phyloP scores from a whole-genome alignment of 2,329 filamentous ascomycete species.

The Alternaria triticimaculans region DNA sequence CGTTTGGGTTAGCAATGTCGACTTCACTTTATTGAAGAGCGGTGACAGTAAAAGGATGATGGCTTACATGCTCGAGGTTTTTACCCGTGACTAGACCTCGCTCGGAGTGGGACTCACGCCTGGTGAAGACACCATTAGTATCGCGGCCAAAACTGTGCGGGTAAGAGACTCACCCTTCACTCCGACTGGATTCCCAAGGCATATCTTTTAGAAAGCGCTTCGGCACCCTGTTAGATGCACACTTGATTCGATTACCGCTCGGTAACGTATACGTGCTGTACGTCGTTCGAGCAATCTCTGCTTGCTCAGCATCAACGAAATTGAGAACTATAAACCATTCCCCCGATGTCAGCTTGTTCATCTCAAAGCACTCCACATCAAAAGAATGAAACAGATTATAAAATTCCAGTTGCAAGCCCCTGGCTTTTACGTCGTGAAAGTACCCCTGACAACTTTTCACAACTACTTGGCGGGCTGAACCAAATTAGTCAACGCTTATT shows the following conservation, averaged over 20 bases:
- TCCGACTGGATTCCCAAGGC: neutral
- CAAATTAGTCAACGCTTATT: neutral
- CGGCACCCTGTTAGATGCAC: neutral
- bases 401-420: neutral
- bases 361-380: neutral
- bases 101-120: neutral
- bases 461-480: neutral
- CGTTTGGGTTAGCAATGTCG: neutral
- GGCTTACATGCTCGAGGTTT: neutral
- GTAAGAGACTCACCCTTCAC: neutral
- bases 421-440: neutral
- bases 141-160: neutral
- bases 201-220: neutral
- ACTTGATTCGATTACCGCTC: neutral
- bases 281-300: neutral
- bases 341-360: neutral
- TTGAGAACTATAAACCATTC: neutral
- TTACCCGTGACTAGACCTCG: neutral
- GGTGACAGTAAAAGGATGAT: neutral
- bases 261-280: neutral
- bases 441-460: neutral
- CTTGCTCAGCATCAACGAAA: neutral
- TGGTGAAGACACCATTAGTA: neutral
- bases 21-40: neutral
- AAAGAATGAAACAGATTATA: neutral